Evolutionary conservation across 768 basidiomycete species (phyloP), one percentile per base, ranked within the genome.

Genomic region (Hericium erinaceus): DNA sequence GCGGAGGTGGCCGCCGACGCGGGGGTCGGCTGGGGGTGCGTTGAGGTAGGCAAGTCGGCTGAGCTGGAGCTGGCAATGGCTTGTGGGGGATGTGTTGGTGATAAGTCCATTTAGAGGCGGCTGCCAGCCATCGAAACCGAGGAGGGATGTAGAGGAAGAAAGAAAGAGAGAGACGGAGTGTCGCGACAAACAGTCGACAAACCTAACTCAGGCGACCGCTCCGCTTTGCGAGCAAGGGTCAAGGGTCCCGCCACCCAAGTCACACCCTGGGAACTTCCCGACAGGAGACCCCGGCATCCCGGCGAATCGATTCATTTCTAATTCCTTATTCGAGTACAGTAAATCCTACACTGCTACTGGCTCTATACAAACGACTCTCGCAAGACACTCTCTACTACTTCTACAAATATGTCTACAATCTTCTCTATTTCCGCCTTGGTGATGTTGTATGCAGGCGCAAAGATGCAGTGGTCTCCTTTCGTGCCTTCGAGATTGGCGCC

Each of bases 71-170:
- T 75, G 64, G 83, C 83, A 18, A 79, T 80, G 80, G 83, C 83
- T 81, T 84, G 81, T 78, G 79, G 80, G 67, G 79, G 76, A 77
- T 87, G 74, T 68, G 73, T 74, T 75, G 79, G 81, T 87, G 81
- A 80, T 82, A 86, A 82, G 85, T 91, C 89, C 89, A 91, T 91
- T 90, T 89, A 90, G 86, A 82, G 77, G 77, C 80, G 83, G 79
- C 84, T 73, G 82, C 81, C 84, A 84, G 88, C 88, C 88, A 91
- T 91, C 84, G 87, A 87, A 22, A 20, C 49, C 15, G 20, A n/a
- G 24, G 69, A 58, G 60, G 54, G 53, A 58, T 37, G 59, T 44
- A 62, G 54, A 20, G 37, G 5, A 57, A 44, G 37, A 39, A 37
- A 22, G n/a, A n/a, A 11, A 24, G 12, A 20, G 9, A 53, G 52